Evolutionary conservation across 352 stramenopile genomes (phyloP).

Genomic region (Paralagenidium karlingii): DNA sequence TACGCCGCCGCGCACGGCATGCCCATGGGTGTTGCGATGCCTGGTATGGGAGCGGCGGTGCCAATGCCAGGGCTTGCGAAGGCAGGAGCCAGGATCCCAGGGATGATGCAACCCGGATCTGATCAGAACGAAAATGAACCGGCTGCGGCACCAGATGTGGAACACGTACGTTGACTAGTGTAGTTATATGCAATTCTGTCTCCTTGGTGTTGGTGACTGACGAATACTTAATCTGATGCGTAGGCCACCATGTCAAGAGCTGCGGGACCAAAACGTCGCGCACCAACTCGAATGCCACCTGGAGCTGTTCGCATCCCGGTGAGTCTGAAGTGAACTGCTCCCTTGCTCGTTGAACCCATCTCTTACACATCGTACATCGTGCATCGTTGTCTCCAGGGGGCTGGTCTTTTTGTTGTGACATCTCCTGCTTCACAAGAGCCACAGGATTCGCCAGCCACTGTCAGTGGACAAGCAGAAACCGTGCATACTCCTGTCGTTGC

Average conservation of each 20-base stretch:
- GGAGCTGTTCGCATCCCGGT: conserved; percentile 52
- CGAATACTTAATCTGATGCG: neutral
- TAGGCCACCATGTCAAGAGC: conserved; percentile 69
- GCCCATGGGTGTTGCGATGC: conserved; percentile 65
- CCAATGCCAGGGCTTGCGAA: conserved; percentile 75
- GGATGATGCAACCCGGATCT: conserved; percentile 11
- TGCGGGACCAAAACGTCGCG: conserved; percentile 60
- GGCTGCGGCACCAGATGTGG: conserved; percentile 23
- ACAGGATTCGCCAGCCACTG: too few relatives aligned
- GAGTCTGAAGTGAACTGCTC: conserved; percentile 1
- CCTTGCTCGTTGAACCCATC: too few relatives aligned
- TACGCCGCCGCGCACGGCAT: conserved; percentile 55
- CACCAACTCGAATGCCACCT: conserved; percentile 42
- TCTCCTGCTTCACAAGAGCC: too few relatives aligned
- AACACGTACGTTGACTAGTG: conserved; percentile 31
- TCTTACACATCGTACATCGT: too few relatives aligned
- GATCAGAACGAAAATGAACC: conserved; percentile 12
- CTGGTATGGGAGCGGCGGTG: conserved; percentile 66
- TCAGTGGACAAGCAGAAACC: too few relatives aligned
- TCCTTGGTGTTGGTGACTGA: conserved; percentile 1
- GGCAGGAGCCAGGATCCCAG: conserved; percentile 43
- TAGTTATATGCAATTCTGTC: neutral
- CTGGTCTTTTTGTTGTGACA: too few relatives aligned
- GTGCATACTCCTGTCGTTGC: neutral
- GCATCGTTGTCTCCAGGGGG: too few relatives aligned